Evolutionary conservation across 2,329 filamentous ascomycete species (phyloP).

Genomic region (Hypoxylon sp.): DNA sequence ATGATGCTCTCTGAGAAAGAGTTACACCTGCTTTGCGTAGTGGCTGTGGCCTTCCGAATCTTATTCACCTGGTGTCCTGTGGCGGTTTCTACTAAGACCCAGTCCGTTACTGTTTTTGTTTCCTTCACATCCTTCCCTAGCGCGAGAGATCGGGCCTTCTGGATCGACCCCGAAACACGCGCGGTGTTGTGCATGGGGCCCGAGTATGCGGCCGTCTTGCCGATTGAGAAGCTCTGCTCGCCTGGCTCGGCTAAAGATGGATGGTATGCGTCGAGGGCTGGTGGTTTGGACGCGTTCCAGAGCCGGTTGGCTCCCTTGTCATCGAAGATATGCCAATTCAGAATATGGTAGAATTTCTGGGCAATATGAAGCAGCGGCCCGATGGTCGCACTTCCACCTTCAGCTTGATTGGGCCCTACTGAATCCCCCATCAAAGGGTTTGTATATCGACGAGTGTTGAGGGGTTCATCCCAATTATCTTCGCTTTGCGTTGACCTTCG

Average conservation of each 20-base stretch:
- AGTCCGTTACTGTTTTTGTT: constrained; percentile 32
- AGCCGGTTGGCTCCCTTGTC: constrained; percentile 3
- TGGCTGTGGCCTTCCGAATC: constrained; percentile 21
- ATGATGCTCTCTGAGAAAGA: constrained; percentile 25
- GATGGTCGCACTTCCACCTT: constrained; percentile 28
- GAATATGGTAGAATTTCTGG: constrained; percentile 24
- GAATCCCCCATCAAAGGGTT: constrained; percentile 36
- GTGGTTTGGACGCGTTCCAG: constrained; percentile 20
- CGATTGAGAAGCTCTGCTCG: constrained; percentile 6
- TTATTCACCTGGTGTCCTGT: constrained; percentile 19
- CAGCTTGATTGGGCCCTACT: constrained; percentile 17
- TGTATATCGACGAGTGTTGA: constrained; percentile 30
- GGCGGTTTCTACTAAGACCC: constrained; percentile 32
- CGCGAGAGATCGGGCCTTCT: neutral
- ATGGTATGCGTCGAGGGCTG: constrained; percentile 22
- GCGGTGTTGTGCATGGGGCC: constrained; percentile 31
- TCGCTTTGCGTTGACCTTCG: constrained; percentile 13
- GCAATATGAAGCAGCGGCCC: constrained; percentile 33
- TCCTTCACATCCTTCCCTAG: neutral
- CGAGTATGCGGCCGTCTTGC: constrained; percentile 32
- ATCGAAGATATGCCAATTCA: constrained; percentile 41
- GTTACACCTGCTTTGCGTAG: constrained; percentile 2
- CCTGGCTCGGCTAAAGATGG: constrained; percentile 28
- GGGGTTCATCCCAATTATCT: constrained; percentile 21
- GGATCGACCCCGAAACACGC: constrained; percentile 21